Percentiles rank a stretch among this genome's conserved stretches.
Evolutionary conservation across 345 rosid genomes (phyloP).

Genomic region (Trapa bicornis): DNA sequence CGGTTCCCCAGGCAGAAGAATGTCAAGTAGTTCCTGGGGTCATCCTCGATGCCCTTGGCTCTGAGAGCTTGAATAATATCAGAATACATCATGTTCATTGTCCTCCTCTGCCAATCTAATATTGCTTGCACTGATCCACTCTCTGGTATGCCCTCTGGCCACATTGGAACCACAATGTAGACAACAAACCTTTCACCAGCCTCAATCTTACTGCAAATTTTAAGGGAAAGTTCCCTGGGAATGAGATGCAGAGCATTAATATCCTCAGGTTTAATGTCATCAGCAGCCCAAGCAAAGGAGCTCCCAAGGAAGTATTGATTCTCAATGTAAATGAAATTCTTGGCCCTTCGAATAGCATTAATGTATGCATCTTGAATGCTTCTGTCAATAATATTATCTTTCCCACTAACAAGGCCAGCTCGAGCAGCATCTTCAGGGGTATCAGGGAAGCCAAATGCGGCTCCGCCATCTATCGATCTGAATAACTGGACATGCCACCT

Average conservation of each 20-base stretch:
- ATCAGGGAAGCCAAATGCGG: constrained; percentile 94
- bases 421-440: constrained; percentile 91
- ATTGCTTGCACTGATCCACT: constrained; percentile 93
- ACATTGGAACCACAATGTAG: constrained; percentile 88
- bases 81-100: constrained; percentile 94
- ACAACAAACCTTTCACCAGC: constrained; percentile 77
- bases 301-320: constrained; percentile 96
- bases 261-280: constrained; percentile 79
- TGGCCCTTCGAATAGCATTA: constrained; percentile 85
- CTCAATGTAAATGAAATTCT: constrained; percentile 82
- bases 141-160: constrained; percentile 99
- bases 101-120: constrained; percentile 91
- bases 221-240: constrained; percentile 87
- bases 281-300: constrained; percentile 70
- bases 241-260: constrained; percentile 73
- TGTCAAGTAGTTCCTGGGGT: constrained; percentile 79
- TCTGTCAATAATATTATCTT: constrained; percentile 87
- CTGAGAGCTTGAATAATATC: constrained; percentile 64
- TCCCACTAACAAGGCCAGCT: constrained; percentile 92
- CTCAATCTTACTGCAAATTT: constrained; percentile 88
- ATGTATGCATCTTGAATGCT: constrained; percentile 96
- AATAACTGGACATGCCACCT: constrained; percentile 87
- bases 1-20: constrained; percentile 93
- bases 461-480: constrained; percentile 97
- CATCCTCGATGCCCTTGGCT: constrained; percentile 55